Evolutionary conservation across 192 early-diverging fungal species (phyloP).

Genomic region (Mortierella alpina): DNA sequence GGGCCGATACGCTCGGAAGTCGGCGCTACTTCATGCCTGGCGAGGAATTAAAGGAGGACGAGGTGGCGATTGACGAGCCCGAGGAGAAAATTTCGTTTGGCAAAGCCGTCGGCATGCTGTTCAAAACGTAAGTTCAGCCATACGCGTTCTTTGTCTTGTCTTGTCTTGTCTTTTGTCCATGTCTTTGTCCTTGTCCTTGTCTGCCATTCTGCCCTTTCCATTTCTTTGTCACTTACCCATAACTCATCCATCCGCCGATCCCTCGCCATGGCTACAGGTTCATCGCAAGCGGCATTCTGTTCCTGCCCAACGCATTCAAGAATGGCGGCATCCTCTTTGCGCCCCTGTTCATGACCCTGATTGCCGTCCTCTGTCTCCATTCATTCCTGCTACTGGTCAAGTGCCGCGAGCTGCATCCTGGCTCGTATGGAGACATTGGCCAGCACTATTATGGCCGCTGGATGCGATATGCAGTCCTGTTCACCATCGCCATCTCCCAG

Average conservation of each 20-base stretch:
- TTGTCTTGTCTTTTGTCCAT: background rate
- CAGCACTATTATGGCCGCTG: constrained; percentile 70
- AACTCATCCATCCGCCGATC: background rate
- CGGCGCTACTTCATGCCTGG: constrained; percentile 19
- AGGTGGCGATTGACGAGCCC: constrained; percentile 28
- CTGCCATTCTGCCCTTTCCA: too few species aligned
- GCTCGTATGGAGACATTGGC: constrained; percentile 80
- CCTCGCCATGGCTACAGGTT: constrained; percentile 51
- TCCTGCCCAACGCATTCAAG: constrained; percentile 78
- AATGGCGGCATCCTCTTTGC: constrained; percentile 80
- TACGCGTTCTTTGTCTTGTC: background rate
- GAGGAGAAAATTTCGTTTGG: constrained; percentile 52
- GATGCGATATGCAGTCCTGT: constrained; percentile 73
- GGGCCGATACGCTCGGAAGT: constrained; percentile 11
- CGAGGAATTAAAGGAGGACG: constrained; percentile 28
- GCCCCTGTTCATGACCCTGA: constrained; percentile 67
- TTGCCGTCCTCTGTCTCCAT: constrained; percentile 71
- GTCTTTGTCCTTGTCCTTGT: background rate
- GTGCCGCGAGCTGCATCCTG: constrained; percentile 68
- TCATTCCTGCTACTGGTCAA: constrained; percentile 75
- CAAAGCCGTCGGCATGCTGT: constrained; percentile 62
- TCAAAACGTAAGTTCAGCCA: constrained; percentile 62
- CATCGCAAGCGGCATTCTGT: constrained; percentile 79
- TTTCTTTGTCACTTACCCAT: background rate
- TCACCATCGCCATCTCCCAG: constrained; percentile 80